Base-by-base conservation (phyloP, 257 asterid genomes). In the Solanum pennellii region DNA sequence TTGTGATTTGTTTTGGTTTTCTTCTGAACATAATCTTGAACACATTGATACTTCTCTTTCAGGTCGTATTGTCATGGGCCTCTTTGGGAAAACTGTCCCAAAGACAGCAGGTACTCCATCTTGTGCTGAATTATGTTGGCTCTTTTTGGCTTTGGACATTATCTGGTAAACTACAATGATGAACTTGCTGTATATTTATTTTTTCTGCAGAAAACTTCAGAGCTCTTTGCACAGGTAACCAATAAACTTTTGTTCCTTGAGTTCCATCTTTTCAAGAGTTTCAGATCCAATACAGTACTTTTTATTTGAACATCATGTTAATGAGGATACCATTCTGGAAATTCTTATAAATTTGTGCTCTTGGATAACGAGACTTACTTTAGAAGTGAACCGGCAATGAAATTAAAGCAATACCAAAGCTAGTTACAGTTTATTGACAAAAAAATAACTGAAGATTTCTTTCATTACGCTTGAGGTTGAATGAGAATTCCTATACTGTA, bases 201-300 rank as follows among this genome's bases (percentile, higher is more conserved):
- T 79, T 83, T 62, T n/a, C 71, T 59, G 98, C 98, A 96, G 98
- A 95, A 91, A 96, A 96, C 86, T 96, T 96, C 52, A 94, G 99
- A 91, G 98, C 98, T 88, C 99, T 96, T 87, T 96, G 99, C 97
- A 96, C 98, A 86, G 98, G 98, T 96, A 95, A 91, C 92, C 93
- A 92, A 92, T 92, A 91, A 92, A 90, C 95, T 88, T 89, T 87
- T 91, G 87, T 90, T 89, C 91, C 90, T 87, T 23, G 37, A 79
- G 83, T 21, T 79, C 5, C 65, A 44, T 83, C 5, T 45, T 86
- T 74, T 52, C 39, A 83, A 62, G 83, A 44, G 89, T 73, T 39
- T 88, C 86, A 77, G n/a, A 42, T 77, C 83, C 37, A 77, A 13
- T 0, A 44, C 15, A 8, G 37, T 77, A 42, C 39, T 42, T 33